These are phyloP conservation scores for Termitomyces sp. DNA, from an alignment of 768 basidiomycete genomes.

Conservation along the genomic window DNA sequence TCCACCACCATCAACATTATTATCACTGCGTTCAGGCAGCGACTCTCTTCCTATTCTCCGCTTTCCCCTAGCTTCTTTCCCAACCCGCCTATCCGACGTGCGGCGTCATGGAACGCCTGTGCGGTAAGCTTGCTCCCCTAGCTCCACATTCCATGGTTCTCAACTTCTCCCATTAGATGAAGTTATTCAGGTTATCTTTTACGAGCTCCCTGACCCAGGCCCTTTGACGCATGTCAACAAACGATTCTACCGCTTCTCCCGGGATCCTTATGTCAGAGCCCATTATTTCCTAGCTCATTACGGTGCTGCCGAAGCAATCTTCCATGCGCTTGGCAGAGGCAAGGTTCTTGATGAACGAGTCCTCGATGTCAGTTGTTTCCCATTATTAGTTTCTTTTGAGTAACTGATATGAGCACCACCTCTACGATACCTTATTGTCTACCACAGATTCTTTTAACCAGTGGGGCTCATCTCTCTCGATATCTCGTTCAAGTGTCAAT, in stretches of 20 bases:
- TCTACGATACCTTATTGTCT: slow-evolving; percentile 6
- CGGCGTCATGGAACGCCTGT: slow-evolving; percentile 57
- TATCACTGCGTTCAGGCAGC: not conserved
- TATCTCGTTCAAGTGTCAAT: slow-evolving; percentile 77
- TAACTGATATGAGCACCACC: slow-evolving; percentile 15
- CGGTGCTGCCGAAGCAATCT: slow-evolving; percentile 67
- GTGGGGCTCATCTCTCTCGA: slow-evolving; percentile 75
- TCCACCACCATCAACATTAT: slow-evolving; percentile 21
- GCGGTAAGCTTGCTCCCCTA: slow-evolving; percentile 42
- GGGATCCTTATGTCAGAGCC: slow-evolving; percentile 73
- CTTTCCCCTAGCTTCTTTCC: slow-evolving; percentile 9
- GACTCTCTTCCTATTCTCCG: not conserved
- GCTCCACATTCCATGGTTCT: slow-evolving; percentile 4
- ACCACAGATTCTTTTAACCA: slow-evolving; percentile 63
- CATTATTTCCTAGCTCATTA: slow-evolving; percentile 76
- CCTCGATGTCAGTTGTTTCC: slow-evolving; percentile 56
- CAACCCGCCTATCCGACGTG: slow-evolving; percentile 3
- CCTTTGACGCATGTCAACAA: slow-evolving; percentile 53
- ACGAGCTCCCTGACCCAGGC: slow-evolving; percentile 64
- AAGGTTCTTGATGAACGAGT: slow-evolving; percentile 60
- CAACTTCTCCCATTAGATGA: slow-evolving; percentile 39
- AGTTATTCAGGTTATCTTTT: slow-evolving; percentile 70
- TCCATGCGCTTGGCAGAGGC: slow-evolving; percentile 71
- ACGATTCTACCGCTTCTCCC: slow-evolving; percentile 59
- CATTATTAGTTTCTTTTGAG: slow-evolving; percentile 9